A percentile compares a stretch with the other conserved stretches of the same genome.
phyloP scores from a whole-genome alignment of 192 early-diverging fungal species.

The Lobosporangium transversale region DNA sequence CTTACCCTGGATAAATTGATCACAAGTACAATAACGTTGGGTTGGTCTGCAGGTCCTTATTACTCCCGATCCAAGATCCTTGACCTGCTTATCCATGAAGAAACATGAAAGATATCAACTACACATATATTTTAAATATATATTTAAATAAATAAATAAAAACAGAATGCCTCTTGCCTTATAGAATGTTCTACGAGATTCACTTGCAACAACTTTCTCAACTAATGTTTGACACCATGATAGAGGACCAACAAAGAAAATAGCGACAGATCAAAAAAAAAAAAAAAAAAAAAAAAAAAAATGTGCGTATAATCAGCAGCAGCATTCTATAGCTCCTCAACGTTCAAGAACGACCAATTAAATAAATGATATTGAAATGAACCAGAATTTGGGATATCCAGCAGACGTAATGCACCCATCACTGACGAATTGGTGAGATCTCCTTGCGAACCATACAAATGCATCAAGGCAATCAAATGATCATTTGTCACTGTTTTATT shows the following conservation, averaged over 20 bases:
- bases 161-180: constrained; percentile 11
- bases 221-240: constrained; percentile 8
- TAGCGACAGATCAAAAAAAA: no score
- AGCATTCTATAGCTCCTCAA: no score
- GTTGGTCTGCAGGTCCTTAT: constrained; percentile 21
- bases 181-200: constrained; percentile 17
- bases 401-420: constrained; percentile 37
- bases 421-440: constrained; percentile 16
- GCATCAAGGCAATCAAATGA: constrained; percentile 31
- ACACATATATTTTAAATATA: neutral
- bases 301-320: constrained; percentile 1
- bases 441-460: constrained; percentile 17
- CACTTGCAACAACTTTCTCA: constrained; percentile 16
- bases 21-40: constrained; percentile 28
- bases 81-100: constrained; percentile 39
- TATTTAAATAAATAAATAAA: neutral
- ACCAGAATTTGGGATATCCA: constrained; percentile 37
- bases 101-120: constrained; percentile 2
- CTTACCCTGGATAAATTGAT: constrained; percentile 37
- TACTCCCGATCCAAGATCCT: constrained; percentile 17
- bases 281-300: constrained; percentile 2
- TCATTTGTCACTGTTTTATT: constrained; percentile 28
- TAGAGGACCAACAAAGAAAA: no score
- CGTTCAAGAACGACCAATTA: no score
- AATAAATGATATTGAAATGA: neutral